Evolutionary conservation across 768 basidiomycete genomes (phyloP).

Genomic region (Lactarius indigo): DNA sequence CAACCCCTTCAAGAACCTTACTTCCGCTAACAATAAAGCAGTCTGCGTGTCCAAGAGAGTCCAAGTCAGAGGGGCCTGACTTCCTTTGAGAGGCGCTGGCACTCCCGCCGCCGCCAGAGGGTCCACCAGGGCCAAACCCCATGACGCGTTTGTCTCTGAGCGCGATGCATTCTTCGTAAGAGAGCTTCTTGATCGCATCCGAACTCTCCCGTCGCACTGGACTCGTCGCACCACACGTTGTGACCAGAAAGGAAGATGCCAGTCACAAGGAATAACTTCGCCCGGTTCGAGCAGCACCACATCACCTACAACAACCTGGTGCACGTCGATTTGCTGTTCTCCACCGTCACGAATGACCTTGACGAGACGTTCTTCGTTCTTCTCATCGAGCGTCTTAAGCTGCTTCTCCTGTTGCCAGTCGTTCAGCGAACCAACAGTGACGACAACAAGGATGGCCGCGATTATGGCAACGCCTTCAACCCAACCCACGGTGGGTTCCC

Average conservation of each 20-base stretch:
- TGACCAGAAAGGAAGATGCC: constrained; percentile 91
- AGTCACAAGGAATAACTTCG: constrained; percentile 93
- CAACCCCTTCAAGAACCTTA: constrained; percentile 76
- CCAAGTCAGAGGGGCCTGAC: constrained; percentile 28
- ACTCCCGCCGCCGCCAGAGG: constrained; percentile 23
- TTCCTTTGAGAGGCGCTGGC: too few relatives aligned
- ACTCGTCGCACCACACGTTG: constrained; percentile 94
- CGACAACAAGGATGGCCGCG: constrained; percentile 70
- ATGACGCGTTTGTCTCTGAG: constrained; percentile 35
- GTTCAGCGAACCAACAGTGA: constrained; percentile 89
- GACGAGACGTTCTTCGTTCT: constrained; percentile 91
- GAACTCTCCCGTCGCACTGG: constrained; percentile 95
- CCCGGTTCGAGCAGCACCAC: constrained; percentile 93
- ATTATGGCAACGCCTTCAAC: constrained; percentile 89
- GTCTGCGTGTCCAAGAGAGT: constrained; percentile 58
- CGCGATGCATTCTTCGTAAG: constrained; percentile 70
- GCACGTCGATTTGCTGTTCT: constrained; percentile 31
- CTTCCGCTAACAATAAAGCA: constrained; percentile 90
- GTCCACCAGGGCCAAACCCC: constrained; percentile 1
- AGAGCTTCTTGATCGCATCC: constrained; percentile 86
- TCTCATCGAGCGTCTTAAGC: constrained; percentile 88
- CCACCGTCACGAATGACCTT: constrained; percentile 49
- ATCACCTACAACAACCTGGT: constrained; percentile 96
- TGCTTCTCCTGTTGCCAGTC: constrained; percentile 99
- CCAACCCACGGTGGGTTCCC: constrained; percentile 79